These are phyloP conservation scores for Heliocybe sulcata DNA, from an alignment of 1,284 basidiomycete genomes.

Conservation along the genomic window DNA sequence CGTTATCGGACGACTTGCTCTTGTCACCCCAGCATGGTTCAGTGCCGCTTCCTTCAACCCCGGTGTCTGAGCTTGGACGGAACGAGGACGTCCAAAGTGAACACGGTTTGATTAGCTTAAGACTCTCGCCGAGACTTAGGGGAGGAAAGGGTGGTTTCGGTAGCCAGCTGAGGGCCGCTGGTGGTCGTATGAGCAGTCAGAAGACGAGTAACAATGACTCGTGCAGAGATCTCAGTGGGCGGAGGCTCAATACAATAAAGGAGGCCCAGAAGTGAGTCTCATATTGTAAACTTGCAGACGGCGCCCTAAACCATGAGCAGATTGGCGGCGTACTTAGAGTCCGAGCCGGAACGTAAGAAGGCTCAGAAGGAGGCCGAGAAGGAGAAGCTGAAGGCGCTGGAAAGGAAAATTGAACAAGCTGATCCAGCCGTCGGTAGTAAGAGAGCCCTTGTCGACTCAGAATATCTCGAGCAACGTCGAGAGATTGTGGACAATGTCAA, in stretches of 20 bases:
- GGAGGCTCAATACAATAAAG: conserved; percentile 89
- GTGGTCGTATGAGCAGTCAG: conserved; percentile 94
- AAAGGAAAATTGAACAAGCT: conserved; percentile 68
- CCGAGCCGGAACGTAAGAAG: conserved; percentile 76
- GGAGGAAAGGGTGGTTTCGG: conserved; percentile 99
- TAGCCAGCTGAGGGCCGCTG: conserved; percentile 91
- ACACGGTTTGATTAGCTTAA: conserved; percentile 43
- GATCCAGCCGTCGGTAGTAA: conserved; percentile 67
- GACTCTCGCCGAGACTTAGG: conserved; percentile 62
- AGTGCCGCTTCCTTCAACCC: conserved; percentile 30
- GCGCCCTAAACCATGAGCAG: conserved; percentile 31
- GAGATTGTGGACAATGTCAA: conserved; percentile 92
- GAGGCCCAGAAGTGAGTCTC: conserved; percentile 81
- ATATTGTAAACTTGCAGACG: conserved; percentile 1
- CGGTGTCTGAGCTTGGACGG: conserved; percentile 37
- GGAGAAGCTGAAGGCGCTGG: conserved; percentile 81
- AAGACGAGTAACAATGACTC: conserved; percentile 95
- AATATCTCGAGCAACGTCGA: conserved; percentile 88
- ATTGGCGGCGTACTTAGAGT: conserved; percentile 84
- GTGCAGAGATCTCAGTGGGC: conserved; percentile 88
- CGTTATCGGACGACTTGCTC: conserved; percentile 37
- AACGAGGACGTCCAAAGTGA: conserved; percentile 15
- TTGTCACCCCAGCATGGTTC: conserved; percentile 48
- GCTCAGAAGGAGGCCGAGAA: conserved; percentile 76
- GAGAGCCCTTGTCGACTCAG: conserved; percentile 86